Evolutionary conservation across 805 yeast genomes (phyloP).

Genomic region (Saccharomycopsis javanensis): DNA sequence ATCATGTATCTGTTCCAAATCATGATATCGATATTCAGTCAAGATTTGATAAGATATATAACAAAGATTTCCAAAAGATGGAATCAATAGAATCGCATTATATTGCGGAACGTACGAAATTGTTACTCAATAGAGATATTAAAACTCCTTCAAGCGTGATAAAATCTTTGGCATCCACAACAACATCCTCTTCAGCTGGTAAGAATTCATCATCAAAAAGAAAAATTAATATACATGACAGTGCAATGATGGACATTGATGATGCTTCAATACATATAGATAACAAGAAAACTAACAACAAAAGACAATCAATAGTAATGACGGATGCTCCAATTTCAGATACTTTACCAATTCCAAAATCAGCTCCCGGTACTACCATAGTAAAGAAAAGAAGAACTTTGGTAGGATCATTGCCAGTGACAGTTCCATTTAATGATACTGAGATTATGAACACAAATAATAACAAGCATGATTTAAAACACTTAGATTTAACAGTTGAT

Average conservation of each 20-base stretch:
- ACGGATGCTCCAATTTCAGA: not conserved
- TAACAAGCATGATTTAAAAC: not conserved
- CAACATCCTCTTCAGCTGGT: not conserved
- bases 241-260: conserved; percentile 1
- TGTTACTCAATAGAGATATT: not conserved
- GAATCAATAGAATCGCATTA: conserved; percentile 33
- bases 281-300: not conserved
- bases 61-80: conserved; percentile 37
- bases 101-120: conserved; percentile 23
- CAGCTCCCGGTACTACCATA: not conserved
- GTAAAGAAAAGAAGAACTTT: not conserved
- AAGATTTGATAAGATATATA: conserved; percentile 21
- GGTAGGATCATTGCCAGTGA: not conserved
- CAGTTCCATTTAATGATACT: not conserved
- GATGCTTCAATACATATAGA: not conserved
- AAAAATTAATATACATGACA: not conserved
- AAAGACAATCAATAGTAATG: not conserved
- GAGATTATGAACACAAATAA: not conserved
- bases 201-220: not conserved
- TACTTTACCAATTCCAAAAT: not conserved
- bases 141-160: not conserved
- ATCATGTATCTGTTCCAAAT: not conserved
- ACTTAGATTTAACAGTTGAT: conserved; percentile 4
- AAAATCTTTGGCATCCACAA: not conserved
- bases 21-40: conserved; percentile 25